Conservation (phyloP, 2,329 filamentous ascomycete species). For the Talaromyces sp. region DNA sequence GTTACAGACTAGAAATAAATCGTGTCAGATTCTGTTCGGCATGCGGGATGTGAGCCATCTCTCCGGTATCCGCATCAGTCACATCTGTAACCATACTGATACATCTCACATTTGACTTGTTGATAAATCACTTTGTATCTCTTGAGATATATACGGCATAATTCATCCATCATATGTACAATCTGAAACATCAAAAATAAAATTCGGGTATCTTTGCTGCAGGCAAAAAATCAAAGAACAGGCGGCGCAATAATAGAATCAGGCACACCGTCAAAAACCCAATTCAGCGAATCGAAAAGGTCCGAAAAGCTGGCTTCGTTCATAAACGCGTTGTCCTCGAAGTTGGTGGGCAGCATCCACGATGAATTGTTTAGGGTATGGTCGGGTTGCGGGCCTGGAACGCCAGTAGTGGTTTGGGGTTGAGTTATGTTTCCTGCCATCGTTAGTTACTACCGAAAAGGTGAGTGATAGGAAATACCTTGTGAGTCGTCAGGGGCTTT, state of each 20-base stretch:
- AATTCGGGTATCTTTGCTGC: not conserved
- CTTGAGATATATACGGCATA: not conserved
- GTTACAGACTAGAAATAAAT: not conserved
- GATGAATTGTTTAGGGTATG: constrained; percentile 30
- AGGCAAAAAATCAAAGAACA: constrained; percentile 26
- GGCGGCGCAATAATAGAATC: constrained; percentile 53
- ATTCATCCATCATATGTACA: not conserved
- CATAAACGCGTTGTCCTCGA: constrained; percentile 38
- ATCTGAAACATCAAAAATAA: not conserved
- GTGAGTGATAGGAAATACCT: constrained; percentile 44
- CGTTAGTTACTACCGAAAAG: constrained; percentile 17
- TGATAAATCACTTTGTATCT: not conserved
- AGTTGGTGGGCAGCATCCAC: constrained; percentile 34
- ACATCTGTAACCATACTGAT: constrained; percentile 7
- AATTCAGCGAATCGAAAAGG: constrained; percentile 85
- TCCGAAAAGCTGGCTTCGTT: constrained; percentile 57
- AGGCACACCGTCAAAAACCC: constrained; percentile 82
- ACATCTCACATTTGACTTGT: not conserved
- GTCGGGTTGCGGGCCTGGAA: constrained; percentile 29
- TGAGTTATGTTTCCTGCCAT: constrained; percentile 22
- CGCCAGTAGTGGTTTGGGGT: constrained; percentile 38
- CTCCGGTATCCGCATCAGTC: not conserved
- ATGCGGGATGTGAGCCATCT: constrained; percentile 1
- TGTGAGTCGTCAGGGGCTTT: constrained; percentile 62
- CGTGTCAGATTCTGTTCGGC: not conserved